Percentiles rank a stretch among this genome's conserved stretches.
These are phyloP conservation scores for Dysphania ambrosioides DNA, from an alignment of 148 eudicot species.

Conservation along the genomic window DNA sequence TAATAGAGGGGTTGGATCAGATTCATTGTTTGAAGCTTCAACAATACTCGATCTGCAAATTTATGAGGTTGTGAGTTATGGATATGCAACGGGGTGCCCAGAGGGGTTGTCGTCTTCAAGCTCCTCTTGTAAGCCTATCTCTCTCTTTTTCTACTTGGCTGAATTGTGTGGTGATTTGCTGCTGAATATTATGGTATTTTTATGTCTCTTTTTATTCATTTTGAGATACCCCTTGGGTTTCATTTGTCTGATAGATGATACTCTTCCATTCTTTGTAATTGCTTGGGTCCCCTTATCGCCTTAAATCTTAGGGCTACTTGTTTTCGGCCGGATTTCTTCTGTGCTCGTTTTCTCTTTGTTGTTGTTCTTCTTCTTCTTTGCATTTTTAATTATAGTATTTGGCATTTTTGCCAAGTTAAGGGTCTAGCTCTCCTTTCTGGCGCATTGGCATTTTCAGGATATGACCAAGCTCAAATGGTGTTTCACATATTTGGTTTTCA, in stretches of 20 bases:
- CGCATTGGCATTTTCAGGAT: background rate
- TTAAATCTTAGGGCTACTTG: too few relatives aligned
- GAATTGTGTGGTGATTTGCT: too few relatives aligned
- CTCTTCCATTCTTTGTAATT: too few relatives aligned
- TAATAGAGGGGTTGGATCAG: conserved; percentile 29
- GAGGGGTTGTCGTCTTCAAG: conserved; percentile 70
- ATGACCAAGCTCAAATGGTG: background rate
- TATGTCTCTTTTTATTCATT: too few relatives aligned
- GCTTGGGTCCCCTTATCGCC: too few relatives aligned
- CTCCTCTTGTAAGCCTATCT: conserved; percentile 77
- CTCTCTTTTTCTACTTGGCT: too few relatives aligned
- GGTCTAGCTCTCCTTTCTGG: background rate
- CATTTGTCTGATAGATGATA: too few relatives aligned
- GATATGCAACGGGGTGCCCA: conserved; percentile 43
- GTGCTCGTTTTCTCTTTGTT: too few relatives aligned
- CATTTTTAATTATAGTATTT: background rate
- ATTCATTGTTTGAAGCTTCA: conserved; percentile 12
- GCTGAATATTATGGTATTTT: too few relatives aligned
- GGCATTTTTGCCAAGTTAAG: background rate
- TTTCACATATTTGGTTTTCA: background rate
- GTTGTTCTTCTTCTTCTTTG: background rate
- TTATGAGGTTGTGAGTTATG: conserved; percentile 20
- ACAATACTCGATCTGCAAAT: conserved; percentile 14
- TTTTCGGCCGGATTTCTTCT: too few relatives aligned
- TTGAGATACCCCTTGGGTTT: too few relatives aligned